phyloP scores from a whole-genome alignment of 2,329 filamentous ascomycete genomes.

The Ophiostoma sp. region DNA sequence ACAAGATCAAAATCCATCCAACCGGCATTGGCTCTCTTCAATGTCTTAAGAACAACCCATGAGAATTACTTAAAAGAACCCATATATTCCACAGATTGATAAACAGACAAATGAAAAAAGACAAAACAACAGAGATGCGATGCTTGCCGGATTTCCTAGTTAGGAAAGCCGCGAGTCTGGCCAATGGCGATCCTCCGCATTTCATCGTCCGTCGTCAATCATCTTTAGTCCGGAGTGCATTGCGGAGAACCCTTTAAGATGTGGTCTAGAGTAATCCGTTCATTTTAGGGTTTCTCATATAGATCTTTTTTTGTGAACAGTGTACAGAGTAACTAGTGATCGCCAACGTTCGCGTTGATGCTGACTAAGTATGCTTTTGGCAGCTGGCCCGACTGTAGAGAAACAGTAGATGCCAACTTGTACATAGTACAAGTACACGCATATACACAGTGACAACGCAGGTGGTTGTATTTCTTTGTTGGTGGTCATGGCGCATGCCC shows the following conservation, averaged over 20 bases:
- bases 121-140: neutral
- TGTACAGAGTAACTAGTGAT: too few species aligned
- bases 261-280: neutral
- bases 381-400: too few species aligned
- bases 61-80: too few species aligned
- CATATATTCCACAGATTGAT: neutral
- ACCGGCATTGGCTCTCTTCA: too few species aligned
- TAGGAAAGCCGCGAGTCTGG: neutral
- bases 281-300: neutral
- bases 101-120: neutral
- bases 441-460: too few species aligned
- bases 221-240: neutral
- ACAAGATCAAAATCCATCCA: too few species aligned
- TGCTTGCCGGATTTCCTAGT: neutral
- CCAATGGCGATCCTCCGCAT: constrained; percentile 9
- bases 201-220: neutral
- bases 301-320: too few species aligned
- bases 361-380: too few species aligned
- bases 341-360: too few species aligned
- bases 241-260: neutral
- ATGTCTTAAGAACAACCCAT: too few species aligned
- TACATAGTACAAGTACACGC: too few species aligned
- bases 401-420: too few species aligned
- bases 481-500: neutral
- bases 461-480: neutral